Conservation (phyloP, 2,329 filamentous ascomycete genomes). For the Endothia cerciana region DNA sequence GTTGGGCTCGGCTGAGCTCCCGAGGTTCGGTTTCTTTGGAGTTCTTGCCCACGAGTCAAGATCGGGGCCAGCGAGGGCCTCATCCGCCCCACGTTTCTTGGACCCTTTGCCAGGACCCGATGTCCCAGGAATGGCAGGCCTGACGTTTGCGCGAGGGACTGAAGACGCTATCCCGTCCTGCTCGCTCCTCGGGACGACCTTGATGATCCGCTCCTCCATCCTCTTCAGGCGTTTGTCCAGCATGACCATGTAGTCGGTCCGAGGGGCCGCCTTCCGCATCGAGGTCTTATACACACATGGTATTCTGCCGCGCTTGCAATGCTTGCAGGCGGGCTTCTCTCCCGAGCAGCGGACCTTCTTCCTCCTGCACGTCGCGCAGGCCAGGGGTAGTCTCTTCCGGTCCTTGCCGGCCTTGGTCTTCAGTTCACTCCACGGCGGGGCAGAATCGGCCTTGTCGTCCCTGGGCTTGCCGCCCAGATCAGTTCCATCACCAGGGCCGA, state of each 20-base stretch:
- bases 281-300: slow-evolving; percentile 98
- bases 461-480: slow-evolving; percentile 57
- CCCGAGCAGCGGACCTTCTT: slow-evolving; percentile 99
- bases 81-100: slow-evolving; percentile 84
- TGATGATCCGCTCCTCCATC: slow-evolving; percentile 98
- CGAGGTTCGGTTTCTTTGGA: slow-evolving; percentile 53
- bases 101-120: slow-evolving; percentile 53
- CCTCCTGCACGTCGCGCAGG: slow-evolving; percentile 91
- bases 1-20: slow-evolving; percentile 53
- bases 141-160: slow-evolving; percentile 81
- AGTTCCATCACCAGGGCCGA: slow-evolving; percentile 53
- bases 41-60: slow-evolving; percentile 79
- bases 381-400: slow-evolving; percentile 86
- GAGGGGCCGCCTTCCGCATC: slow-evolving; percentile 86
- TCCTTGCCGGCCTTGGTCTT: slow-evolving; percentile 96
- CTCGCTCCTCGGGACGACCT: slow-evolving; percentile 87
- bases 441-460: slow-evolving; percentile 61
- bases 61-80: slow-evolving; percentile 78
- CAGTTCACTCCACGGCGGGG: slow-evolving; percentile 77
- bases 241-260: slow-evolving; percentile 99
- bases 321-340: slow-evolving; percentile 96
- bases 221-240: slow-evolving; percentile 91
- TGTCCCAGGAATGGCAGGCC: slow-evolving; percentile 70
- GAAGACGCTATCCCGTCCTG: slow-evolving; percentile 64
- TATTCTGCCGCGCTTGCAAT: slow-evolving; percentile 88